Percentiles rank a stretch among this genome's conserved stretches.
These are phyloP conservation scores for Capsicum chinense DNA, from an alignment of 257 asterid genomes.

Conservation along the genomic window DNA sequence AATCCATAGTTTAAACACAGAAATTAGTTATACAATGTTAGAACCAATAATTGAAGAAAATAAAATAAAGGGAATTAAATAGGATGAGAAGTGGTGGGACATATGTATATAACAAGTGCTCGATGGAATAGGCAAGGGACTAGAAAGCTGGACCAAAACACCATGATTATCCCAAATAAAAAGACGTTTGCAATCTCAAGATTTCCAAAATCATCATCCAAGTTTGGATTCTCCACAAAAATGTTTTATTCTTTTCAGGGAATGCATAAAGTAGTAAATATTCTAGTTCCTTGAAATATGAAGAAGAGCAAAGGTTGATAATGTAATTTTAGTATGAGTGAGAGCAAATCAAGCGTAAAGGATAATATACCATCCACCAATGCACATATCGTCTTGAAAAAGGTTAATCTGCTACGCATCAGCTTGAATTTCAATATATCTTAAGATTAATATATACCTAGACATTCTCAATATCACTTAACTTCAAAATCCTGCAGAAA, in stretches of 20 bases:
- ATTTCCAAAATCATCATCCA: slow-evolving; percentile 20
- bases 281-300: neutral
- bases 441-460: neutral
- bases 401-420: neutral
- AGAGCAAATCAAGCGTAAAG: neutral
- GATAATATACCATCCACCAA: neutral
- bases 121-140: neutral
- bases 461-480: neutral
- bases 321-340: neutral
- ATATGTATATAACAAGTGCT: neutral
- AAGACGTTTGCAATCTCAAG: neutral
- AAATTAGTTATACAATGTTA: neutral
- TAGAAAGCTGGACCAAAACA: neutral
- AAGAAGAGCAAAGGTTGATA: no score
- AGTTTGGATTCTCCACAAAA: neutral
- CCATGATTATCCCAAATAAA: neutral
- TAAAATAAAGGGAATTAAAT: neutral
- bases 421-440: neutral
- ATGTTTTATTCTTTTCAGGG: neutral
- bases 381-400: slow-evolving; percentile 6
- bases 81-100: neutral
- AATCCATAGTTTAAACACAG: neutral
- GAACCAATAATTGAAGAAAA: neutral
- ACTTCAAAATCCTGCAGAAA: neutral
- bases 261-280: neutral